phyloP scores from a whole-genome alignment of 2,329 filamentous ascomycete species.

The Penicillium sp. region DNA sequence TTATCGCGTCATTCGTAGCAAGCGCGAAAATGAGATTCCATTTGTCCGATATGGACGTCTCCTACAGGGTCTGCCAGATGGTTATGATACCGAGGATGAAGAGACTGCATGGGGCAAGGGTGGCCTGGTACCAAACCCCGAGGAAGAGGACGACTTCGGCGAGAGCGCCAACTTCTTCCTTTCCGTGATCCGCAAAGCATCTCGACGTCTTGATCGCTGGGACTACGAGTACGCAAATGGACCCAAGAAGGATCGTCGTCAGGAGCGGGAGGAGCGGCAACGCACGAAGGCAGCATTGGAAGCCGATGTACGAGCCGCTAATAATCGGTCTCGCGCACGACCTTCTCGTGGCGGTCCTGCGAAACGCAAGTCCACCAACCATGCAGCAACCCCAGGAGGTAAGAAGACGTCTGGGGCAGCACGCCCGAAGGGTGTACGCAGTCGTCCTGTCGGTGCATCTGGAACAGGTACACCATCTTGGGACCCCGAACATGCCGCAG shows the following conservation, averaged over 20 bases:
- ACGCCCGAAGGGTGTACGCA: constrained; percentile 28
- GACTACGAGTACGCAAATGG: constrained; percentile 44
- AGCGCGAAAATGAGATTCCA: constrained; percentile 41
- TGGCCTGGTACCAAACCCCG: constrained; percentile 41
- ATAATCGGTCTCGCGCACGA: constrained; percentile 19
- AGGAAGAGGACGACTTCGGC: constrained; percentile 48
- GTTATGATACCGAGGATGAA: constrained; percentile 49
- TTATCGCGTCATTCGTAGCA: constrained; percentile 36
- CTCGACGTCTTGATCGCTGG: constrained; percentile 46
- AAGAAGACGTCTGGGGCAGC: constrained; percentile 22
- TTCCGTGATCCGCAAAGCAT: constrained; percentile 43
- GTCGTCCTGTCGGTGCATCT: constrained; percentile 15
- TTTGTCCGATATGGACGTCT: constrained; percentile 43
- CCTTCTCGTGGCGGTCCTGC: constrained; percentile 21
- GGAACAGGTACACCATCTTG: constrained; percentile 25
- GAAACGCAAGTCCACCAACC: constrained; percentile 30
- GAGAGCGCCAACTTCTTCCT: constrained; percentile 47
- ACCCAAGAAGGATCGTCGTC: constrained; percentile 38
- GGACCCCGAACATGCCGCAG: constrained; percentile 23
- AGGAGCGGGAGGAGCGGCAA: constrained; percentile 39
- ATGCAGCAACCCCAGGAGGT: constrained; percentile 17
- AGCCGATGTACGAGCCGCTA: constrained; percentile 21
- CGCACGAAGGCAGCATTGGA: constrained; percentile 26
- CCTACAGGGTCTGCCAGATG: constrained; percentile 42
- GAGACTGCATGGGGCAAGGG: constrained; percentile 43